Evolutionary conservation across 2,329 filamentous ascomycete genomes (phyloP).

Genomic region (Xylaria sp.): DNA sequence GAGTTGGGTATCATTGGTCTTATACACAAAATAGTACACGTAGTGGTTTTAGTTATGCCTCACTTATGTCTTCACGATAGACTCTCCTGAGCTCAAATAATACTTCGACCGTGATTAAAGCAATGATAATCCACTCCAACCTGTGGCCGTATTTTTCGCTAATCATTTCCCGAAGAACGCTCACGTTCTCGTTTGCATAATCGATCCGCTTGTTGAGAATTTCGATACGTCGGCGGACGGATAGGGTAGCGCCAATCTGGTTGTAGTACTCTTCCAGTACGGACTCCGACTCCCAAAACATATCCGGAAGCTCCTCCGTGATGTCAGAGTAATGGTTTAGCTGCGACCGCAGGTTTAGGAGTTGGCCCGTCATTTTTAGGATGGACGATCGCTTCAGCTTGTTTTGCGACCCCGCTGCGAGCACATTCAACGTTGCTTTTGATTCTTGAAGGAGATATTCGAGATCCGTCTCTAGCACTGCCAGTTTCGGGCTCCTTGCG

Average conservation of each 20-base stretch:
- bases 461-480: conserved; percentile 85
- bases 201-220: conserved; percentile 97
- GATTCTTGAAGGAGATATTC: conserved; percentile 88
- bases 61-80: conserved; percentile 43
- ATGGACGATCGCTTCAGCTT: conserved; percentile 80
- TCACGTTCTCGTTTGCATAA: conserved; percentile 95
- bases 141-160: conserved; percentile 90
- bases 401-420: conserved; percentile 68
- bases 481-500: conserved; percentile 91
- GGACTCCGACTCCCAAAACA: conserved; percentile 97
- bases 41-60: conserved; percentile 24
- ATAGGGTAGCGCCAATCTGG: conserved; percentile 87
- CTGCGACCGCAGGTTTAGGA: conserved; percentile 88
- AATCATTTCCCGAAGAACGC: conserved; percentile 84
- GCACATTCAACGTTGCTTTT: conserved; percentile 79
- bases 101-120: conserved; percentile 92
- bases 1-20: conserved; percentile 36
- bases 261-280: conserved; percentile 95
- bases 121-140: conserved; percentile 95
- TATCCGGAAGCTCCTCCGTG: conserved; percentile 91
- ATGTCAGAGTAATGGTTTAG: conserved; percentile 97
- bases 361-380: conserved; percentile 90
- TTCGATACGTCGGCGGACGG: conserved; percentile 90
- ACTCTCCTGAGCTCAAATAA: conserved; percentile 75
- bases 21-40: conserved; percentile 22